These are phyloP conservation scores for Scorias spongiosa DNA, from an alignment of 2,329 filamentous ascomycete species.

Conservation along the genomic window DNA sequence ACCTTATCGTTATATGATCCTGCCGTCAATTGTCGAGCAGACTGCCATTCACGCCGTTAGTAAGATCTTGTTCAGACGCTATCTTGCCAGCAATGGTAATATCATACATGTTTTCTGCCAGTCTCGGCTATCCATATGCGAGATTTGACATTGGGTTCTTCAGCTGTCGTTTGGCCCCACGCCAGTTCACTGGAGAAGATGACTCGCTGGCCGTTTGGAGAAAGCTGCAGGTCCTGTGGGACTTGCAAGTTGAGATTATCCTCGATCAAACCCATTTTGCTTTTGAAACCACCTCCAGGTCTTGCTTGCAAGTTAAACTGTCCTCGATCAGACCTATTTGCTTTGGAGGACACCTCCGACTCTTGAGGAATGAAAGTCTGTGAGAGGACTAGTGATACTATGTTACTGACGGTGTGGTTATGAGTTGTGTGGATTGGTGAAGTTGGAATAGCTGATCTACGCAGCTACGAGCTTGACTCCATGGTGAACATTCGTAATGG, in stretches of 20 bases:
- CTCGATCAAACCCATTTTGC: conserved; percentile 4
- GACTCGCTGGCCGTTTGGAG: conserved; percentile 11
- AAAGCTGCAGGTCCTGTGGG: conserved; percentile 10
- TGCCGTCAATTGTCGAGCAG: conserved; percentile 13
- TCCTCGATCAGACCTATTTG: conserved; percentile 5
- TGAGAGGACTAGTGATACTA: too few species aligned
- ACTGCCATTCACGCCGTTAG: conserved; percentile 2
- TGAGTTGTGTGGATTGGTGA: too few species aligned
- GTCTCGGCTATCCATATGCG: conserved; percentile 16
- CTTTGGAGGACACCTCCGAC: too few species aligned
- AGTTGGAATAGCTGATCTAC: too few species aligned
- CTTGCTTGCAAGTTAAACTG: conserved; percentile 11
- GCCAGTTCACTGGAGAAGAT: conserved; percentile 12
- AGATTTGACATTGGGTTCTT: conserved; percentile 8
- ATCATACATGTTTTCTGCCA: conserved; percentile 3
- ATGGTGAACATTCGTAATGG: too few species aligned
- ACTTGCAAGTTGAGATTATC: conserved; percentile 13
- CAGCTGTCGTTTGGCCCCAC: conserved; percentile 5
- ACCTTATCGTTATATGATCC: conserved; percentile 13
- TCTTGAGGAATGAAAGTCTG: too few species aligned
- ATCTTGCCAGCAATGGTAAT: background rate
- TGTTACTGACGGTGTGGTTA: too few species aligned
- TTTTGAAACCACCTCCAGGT: too few species aligned
- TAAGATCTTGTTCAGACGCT: too few species aligned
- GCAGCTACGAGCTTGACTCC: too few species aligned